Base-by-base conservation (phyloP, 495 filamentous ascomycete species). In the Talaromyces wortmannii region DNA sequence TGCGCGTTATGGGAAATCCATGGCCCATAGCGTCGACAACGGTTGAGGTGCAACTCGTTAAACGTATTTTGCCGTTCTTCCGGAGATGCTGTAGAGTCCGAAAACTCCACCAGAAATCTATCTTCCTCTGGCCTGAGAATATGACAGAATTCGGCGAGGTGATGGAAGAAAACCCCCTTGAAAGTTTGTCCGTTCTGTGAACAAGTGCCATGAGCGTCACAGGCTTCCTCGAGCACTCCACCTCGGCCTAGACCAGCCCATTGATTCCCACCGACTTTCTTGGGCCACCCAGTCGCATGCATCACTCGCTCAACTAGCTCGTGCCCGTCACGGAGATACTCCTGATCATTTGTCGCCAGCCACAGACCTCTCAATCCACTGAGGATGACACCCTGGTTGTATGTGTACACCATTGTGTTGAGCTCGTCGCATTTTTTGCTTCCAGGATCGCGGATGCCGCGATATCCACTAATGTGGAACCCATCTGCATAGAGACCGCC, bases 351-450 rank as follows among this genome's bases (percentile, higher is more conserved):
- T 0, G 90, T 96, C 23, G 74, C 79, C 29, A 83, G 78, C 79
- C 85, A 96, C 2, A 98, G 80, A 0, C 88, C 88, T 31, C 89
- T 82, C 52, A 92, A 76, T 10, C 90, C 92, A 30, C 87, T 89
- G 16, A 98, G 83, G n/a, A 97, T 58, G 12, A 97, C 91, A 23
- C 92, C 92, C 68, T 97, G 92, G 71, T 97, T 97, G 72, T 97
- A 97, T 0, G 92, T 92, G 68, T 94, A 95, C 6, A 96, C 84
- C 84, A 92, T 91, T 50, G 91, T 83, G 67, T 95, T 87, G 12
- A 91, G 80, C 13, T 78, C 65, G 63, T 97, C 90, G 65, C 90
- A 97, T 46, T 81, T 75, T 15, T 69, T 63, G 1, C 77, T 79
- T 44, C 76, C 78, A 8, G 74, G 78, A 44, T 76, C 64, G 2